phyloP scores from a whole-genome alignment of 2,329 filamentous ascomycete genomes.

The Monilinia vaccinii-corymbosi region DNA sequence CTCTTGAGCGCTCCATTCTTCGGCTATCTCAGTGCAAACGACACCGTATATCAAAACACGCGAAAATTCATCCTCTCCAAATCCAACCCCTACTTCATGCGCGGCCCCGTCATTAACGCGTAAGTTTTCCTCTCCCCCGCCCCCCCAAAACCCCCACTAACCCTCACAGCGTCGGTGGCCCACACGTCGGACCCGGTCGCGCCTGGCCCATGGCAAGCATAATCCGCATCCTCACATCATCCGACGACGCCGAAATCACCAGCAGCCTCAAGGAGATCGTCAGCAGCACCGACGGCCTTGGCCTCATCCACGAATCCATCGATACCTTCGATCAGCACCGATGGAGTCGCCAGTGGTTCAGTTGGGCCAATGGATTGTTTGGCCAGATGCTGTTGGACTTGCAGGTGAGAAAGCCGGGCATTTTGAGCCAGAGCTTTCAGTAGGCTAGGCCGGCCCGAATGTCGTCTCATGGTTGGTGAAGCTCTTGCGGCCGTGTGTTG shows the following conservation, averaged over 20 bases:
- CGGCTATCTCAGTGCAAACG: slow-evolving; percentile 47
- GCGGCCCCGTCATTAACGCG: slow-evolving; percentile 41
- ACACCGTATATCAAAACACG: slow-evolving; percentile 68
- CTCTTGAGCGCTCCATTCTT: slow-evolving; percentile 57
- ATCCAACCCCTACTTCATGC: slow-evolving; percentile 69
- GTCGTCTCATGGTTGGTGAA: no score
- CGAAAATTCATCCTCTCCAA: slow-evolving; percentile 66
- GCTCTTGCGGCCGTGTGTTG: no score
- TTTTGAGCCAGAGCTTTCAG: slow-evolving; percentile 46
- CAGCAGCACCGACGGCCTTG: slow-evolving; percentile 25
- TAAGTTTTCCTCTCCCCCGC: slow-evolving; percentile 32
- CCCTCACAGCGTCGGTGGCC: slow-evolving; percentile 25
- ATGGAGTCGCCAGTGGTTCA: slow-evolving; percentile 51
- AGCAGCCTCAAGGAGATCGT: slow-evolving; percentile 23
- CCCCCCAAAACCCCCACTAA: background rate
- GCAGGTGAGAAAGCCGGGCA: slow-evolving; percentile 59
- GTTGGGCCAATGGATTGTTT: slow-evolving; percentile 85
- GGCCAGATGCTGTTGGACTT: slow-evolving; percentile 74
- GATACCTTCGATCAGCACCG: slow-evolving; percentile 33
- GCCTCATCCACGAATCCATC: slow-evolving; percentile 42
- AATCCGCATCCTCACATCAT: slow-evolving; percentile 4
- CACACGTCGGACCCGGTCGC: background rate
- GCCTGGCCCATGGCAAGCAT: background rate
- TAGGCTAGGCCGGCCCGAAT: no score
- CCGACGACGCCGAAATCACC: slow-evolving; percentile 30